A percentile compares a stretch with the other conserved stretches of the same genome.
Evolutionary conservation across 805 yeast genomes (phyloP).

Genomic region (Komagataella populi): DNA sequence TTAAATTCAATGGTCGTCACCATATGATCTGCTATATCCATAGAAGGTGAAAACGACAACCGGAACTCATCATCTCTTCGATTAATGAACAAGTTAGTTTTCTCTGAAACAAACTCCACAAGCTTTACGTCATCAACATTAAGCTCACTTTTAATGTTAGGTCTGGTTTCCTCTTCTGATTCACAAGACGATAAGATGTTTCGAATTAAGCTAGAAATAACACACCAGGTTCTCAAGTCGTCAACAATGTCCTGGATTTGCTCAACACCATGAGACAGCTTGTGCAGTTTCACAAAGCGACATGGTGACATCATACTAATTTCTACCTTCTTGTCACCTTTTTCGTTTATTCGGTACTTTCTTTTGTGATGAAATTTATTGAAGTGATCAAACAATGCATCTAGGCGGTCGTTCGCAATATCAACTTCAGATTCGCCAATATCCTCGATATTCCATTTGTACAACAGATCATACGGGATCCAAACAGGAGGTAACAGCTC

Average conservation of each 20-base stretch:
- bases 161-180: background rate
- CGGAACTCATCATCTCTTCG: background rate
- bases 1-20: background rate
- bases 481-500: constrained; percentile 19
- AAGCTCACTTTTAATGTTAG: background rate
- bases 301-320: background rate
- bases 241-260: background rate
- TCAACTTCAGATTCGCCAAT: background rate
- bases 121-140: constrained; percentile 2
- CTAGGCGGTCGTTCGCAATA: background rate
- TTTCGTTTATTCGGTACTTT: background rate
- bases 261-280: background rate
- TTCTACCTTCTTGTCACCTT: background rate
- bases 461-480: constrained; percentile 17
- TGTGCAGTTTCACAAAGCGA: constrained; percentile 2
- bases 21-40: background rate
- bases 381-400: background rate
- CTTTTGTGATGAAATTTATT: background rate
- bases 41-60: background rate
- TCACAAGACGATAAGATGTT: background rate
- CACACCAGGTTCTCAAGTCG: constrained; percentile 2
- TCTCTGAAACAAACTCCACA: constrained; percentile 1
- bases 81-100: background rate
- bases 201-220: background rate
- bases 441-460: constrained; percentile 5